Evolutionary conservation across 306 rosid species (phyloP).

Genomic region (Fragaria vesca): DNA sequence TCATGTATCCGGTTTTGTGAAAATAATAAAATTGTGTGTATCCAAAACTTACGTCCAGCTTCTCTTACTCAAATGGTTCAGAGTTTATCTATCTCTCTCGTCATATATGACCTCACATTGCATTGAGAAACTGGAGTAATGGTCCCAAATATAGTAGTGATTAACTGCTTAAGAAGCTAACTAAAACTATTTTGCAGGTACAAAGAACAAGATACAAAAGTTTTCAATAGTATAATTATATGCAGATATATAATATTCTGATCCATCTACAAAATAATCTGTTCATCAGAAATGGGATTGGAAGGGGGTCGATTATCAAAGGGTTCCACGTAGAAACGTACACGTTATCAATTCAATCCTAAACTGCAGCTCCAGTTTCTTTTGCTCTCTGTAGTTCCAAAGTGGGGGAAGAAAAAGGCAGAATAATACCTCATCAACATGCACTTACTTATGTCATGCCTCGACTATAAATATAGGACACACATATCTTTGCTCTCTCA

Average conservation of each 20-base stretch:
- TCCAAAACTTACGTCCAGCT: neutral
- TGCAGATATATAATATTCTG: neutral
- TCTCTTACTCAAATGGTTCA: neutral
- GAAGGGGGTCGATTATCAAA: neutral
- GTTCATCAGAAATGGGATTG: neutral
- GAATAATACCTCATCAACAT: slow-evolving; percentile 12
- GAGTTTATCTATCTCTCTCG: neutral
- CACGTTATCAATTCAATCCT: slow-evolving; percentile 6
- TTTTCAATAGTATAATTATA: neutral
- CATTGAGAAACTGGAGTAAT: neutral
- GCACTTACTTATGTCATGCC: slow-evolving; percentile 21
- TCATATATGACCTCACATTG: neutral
- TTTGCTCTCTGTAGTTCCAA: slow-evolving; percentile 7
- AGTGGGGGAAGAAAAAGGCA: slow-evolving; percentile 31
- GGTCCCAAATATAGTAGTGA: slow-evolving; percentile 10
- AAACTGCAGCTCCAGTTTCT: neutral
- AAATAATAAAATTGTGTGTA: too few species aligned
- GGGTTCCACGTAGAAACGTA: neutral
- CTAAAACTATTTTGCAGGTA: neutral
- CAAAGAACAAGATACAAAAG: slow-evolving; percentile 4
- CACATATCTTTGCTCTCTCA: slow-evolving; percentile 32
- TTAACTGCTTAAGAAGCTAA: neutral
- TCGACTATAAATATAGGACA: slow-evolving; percentile 53
- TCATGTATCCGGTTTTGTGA: neutral
- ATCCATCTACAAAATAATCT: neutral